Base-by-base conservation (phyloP, 228 moss, liverwort and hornwort genomes). In the Sphagnum magellanicum region DNA sequence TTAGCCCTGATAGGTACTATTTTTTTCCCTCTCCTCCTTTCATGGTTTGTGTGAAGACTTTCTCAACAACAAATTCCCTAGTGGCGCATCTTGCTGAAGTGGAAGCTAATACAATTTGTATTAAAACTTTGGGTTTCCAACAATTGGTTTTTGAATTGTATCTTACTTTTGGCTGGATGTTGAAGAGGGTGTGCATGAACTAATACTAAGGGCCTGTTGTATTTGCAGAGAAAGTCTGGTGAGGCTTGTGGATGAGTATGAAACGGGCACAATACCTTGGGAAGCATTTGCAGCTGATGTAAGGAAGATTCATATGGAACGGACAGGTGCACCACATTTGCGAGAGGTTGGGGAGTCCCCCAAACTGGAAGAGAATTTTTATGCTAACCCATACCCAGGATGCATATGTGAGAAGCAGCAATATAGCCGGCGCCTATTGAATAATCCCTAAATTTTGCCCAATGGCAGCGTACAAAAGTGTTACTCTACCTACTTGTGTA, bases 321-420 rank as follows among this genome's bases (percentile, higher is more conserved):
- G 89, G 57, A 89, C 62, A 48, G 91, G 91, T 52, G 77, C 81
- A 16, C 91, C 89, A 9, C 91, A 75, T 46, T 70, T 59, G 70
- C 69, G 91, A 55, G 73, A 84, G 50, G 59, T 58, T 0, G 81
- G 89, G 15, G 83, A 76, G 47, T 59, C 72, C 0, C 85, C 91
- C 5, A 92, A 92, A 50, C 63, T 72, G 8, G 91, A 92, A 59
- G 91, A 92, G 61, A 89, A 92, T 16, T 92, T 89, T 67, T 92
- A 89, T 16, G 90, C 91, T 65, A 92, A 92, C 63, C 91, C 91
- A 15, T 75, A 84, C 66, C 91, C 89, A 52, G 87, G 89, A 52
- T 92, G 89, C 70, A 81, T 89, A 60, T 89, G 91, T 65, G 84
- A 83, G 74, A 75, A 86, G 73, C 74, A 86, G 47, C 50, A 61